Conservation (phyloP, 495 filamentous ascomycete species). For the Annulohypoxylon maeteangense region DNA sequence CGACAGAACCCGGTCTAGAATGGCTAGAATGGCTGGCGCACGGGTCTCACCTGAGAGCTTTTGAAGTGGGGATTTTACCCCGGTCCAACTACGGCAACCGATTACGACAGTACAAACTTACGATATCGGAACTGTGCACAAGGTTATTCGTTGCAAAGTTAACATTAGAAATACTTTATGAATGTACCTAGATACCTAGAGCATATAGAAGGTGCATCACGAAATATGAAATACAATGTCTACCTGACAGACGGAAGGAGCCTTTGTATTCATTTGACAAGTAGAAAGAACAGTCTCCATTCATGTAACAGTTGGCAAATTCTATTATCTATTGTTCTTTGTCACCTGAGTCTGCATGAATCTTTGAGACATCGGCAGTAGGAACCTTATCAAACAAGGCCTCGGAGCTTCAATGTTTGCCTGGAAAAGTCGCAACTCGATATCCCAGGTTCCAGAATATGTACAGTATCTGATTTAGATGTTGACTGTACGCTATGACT, state of each 20-base stretch:
- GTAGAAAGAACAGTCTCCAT: not conserved
- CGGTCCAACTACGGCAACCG: conserved; percentile 38
- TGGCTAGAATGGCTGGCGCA: conserved; percentile 19
- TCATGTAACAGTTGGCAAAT: not conserved
- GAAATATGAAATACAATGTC: not conserved
- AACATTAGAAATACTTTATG: too few relatives aligned
- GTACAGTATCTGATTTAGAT: not conserved
- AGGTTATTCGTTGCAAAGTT: not conserved
- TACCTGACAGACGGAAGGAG: not conserved
- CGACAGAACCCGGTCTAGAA: conserved; percentile 19
- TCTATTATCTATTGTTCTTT: not conserved
- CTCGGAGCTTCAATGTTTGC: not conserved
- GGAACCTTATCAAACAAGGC: not conserved
- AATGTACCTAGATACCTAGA: not conserved
- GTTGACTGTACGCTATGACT: not conserved
- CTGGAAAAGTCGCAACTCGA: not conserved
- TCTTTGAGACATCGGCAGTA: not conserved
- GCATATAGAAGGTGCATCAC: not conserved
- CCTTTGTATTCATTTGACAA: not conserved
- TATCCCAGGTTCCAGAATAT: too few relatives aligned
- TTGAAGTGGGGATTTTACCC: conserved; percentile 11
- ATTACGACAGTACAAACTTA: conserved; percentile 7
- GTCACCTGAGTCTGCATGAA: not conserved
- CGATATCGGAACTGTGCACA: conserved; percentile 1
- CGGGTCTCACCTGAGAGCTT: not conserved